Conservation (phyloP, 2,329 filamentous ascomycete genomes). For the Cytospora paraplurivora region DNA sequence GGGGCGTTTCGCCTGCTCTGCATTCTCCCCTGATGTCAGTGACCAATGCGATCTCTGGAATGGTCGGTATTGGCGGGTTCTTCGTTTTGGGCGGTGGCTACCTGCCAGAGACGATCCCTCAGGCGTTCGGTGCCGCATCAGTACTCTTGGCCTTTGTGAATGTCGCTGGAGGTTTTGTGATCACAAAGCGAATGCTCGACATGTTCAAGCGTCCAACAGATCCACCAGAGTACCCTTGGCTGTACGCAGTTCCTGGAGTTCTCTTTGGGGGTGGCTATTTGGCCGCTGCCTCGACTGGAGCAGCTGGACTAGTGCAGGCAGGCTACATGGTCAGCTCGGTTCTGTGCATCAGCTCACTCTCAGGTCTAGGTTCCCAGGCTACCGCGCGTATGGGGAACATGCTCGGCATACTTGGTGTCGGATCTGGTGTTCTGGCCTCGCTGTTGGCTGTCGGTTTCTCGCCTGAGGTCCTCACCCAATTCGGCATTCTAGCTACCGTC, state of each 20-base stretch:
- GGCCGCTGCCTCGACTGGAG: constrained; percentile 77
- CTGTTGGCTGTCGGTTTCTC: constrained; percentile 80
- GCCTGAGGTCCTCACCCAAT: constrained; percentile 76
- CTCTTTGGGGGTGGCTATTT: constrained; percentile 82
- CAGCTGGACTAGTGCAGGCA: constrained; percentile 82
- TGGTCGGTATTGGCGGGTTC: constrained; percentile 86
- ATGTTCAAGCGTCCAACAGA: constrained; percentile 89
- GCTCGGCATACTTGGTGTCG: constrained; percentile 83
- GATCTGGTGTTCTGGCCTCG: constrained; percentile 80
- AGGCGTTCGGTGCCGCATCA: constrained; percentile 74
- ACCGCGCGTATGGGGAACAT: constrained; percentile 86
- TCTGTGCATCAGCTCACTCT: constrained; percentile 82
- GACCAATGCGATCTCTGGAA: constrained; percentile 87
- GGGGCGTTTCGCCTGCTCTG: constrained; percentile 80
- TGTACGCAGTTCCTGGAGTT: constrained; percentile 76
- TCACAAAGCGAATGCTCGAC: constrained; percentile 91
- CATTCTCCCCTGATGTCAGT: constrained; percentile 92
- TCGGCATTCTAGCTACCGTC: constrained; percentile 71
- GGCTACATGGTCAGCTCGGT: constrained; percentile 85
- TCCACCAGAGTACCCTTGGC: constrained; percentile 84
- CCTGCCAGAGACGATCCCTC: constrained; percentile 75
- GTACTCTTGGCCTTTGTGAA: constrained; percentile 88
- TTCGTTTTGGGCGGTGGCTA: constrained; percentile 87
- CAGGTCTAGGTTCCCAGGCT: constrained; percentile 76
- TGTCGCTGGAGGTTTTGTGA: constrained; percentile 84